These are phyloP conservation scores for Euphorbia lathyris DNA, from an alignment of 345 rosid genomes.

Conservation along the genomic window DNA sequence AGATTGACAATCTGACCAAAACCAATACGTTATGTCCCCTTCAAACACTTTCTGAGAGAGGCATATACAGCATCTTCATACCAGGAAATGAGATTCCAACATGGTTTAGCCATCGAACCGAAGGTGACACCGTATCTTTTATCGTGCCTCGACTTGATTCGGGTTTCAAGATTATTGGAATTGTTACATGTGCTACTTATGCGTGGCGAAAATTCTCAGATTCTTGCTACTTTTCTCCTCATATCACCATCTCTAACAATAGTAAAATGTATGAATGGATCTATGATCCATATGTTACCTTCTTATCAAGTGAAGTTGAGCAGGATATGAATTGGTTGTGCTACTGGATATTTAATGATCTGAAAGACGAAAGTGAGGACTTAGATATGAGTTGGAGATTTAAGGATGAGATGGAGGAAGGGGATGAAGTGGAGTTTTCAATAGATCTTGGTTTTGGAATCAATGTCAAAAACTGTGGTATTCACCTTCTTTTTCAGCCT, in stretches of 20 bases:
- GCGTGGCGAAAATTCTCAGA: background rate
- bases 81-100: conserved; percentile 6
- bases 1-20: conserved; percentile 7
- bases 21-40: conserved; percentile 4
- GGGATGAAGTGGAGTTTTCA: conserved; percentile 13
- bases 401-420: conserved; percentile 9
- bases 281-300: conserved; percentile 8
- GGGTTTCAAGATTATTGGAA: background rate
- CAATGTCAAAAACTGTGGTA: conserved; percentile 5
- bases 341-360: conserved; percentile 20
- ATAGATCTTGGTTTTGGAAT: background rate
- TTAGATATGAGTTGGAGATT: background rate
- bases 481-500: conserved; percentile 1
- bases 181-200: conserved; percentile 4
- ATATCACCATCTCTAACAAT: background rate
- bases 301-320: background rate
- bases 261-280: conserved; percentile 9
- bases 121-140: background rate
- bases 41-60: conserved; percentile 7
- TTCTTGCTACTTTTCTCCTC: background rate
- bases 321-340: conserved; percentile 16
- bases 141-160: conserved; percentile 3
- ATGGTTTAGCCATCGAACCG: conserved; percentile 13
- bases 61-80: conserved; percentile 8
- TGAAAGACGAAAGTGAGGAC: background rate